Percentiles rank a stretch among this genome's conserved stretches.
phyloP scores from a whole-genome alignment of 1,284 basidiomycete genomes.

The Porogramme epimiltina region DNA sequence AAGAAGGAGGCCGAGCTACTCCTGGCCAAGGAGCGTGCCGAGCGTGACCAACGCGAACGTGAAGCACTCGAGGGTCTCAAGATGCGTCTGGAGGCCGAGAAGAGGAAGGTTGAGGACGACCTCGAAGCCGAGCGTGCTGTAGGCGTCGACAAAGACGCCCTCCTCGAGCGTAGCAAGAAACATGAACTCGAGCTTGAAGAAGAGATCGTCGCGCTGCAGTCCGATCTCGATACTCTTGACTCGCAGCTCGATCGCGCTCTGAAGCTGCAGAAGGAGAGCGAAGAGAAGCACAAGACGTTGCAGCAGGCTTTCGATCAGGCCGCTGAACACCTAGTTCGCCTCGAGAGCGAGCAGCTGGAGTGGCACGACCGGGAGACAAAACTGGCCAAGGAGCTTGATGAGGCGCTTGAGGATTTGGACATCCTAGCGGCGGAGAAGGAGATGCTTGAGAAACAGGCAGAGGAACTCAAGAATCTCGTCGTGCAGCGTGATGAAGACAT shows the following conservation, averaged over 20 bases:
- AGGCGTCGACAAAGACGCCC: conserved; percentile 81
- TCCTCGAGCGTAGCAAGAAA: conserved; percentile 86
- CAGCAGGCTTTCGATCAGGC: conserved; percentile 79
- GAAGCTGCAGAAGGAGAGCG: conserved; percentile 73
- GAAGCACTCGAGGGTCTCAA: conserved; percentile 79
- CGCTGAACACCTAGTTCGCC: conserved; percentile 77
- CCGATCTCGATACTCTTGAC: conserved; percentile 84
- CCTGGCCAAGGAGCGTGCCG: conserved; percentile 82
- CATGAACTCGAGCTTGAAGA: conserved; percentile 86
- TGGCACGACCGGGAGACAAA: conserved; percentile 66
- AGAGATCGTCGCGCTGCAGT: conserved; percentile 79
- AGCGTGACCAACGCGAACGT: conserved; percentile 82
- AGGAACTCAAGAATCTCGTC: conserved; percentile 75
- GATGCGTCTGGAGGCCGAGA: conserved; percentile 80
- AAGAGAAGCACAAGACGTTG: conserved; percentile 76
- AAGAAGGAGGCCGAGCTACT: conserved; percentile 87
- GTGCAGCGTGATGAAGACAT: conserved; percentile 83
- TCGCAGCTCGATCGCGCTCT: conserved; percentile 85
- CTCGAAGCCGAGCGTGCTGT: conserved; percentile 84
- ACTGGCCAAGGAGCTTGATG: conserved; percentile 53
- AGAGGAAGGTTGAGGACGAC: conserved; percentile 79
- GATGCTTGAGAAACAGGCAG: conserved; percentile 63
- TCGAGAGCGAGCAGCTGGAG: conserved; percentile 78
- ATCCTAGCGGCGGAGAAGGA: conserved; percentile 57
- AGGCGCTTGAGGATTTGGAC: conserved; percentile 66